Conservation (phyloP, 345 rosid species). For the Lepidium sativum region DNA sequence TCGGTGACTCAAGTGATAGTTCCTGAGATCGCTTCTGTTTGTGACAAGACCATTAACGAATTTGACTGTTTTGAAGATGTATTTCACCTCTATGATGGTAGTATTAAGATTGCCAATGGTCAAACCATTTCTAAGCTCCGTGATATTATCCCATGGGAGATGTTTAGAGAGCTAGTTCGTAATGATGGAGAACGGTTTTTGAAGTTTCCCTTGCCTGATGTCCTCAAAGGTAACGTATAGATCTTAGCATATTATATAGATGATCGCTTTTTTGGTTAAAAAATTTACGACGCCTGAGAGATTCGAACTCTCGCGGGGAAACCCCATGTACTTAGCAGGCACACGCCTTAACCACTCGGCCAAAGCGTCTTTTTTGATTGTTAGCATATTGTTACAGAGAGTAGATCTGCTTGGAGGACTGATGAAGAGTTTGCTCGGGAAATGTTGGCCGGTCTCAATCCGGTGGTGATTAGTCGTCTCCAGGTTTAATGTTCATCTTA, state of each 20-base stretch:
- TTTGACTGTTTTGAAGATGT: slow-evolving; percentile 73
- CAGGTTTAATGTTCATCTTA: slow-evolving; percentile 2
- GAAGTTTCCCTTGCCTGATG: slow-evolving; percentile 76
- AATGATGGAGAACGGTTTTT: slow-evolving; percentile 63
- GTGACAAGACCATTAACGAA: slow-evolving; percentile 73
- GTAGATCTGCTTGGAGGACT: slow-evolving; percentile 55
- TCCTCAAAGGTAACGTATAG: slow-evolving; percentile 57
- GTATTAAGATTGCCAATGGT: slow-evolving; percentile 38
- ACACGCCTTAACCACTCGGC: slow-evolving; percentile 61
- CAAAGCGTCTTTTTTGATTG: slow-evolving; percentile 15
- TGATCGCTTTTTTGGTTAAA: neutral
- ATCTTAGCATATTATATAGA: neutral
- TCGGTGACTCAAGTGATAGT: slow-evolving; percentile 52
- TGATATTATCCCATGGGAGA: slow-evolving; percentile 71
- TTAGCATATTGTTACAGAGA: slow-evolving; percentile 8
- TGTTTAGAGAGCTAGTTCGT: slow-evolving; percentile 76
- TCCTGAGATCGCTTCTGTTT: slow-evolving; percentile 59
- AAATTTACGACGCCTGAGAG: slow-evolving; percentile 49
- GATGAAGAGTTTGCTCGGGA: slow-evolving; percentile 74
- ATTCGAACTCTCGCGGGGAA: slow-evolving; percentile 69
- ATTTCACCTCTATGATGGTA: slow-evolving; percentile 59
- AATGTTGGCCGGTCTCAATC: slow-evolving; percentile 86
- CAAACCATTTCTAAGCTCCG: slow-evolving; percentile 37
- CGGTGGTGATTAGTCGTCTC: slow-evolving; percentile 48
- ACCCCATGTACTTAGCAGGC: slow-evolving; percentile 66